Evolutionary conservation across 2,329 filamentous ascomycete genomes (phyloP).

Genomic region (Herpotrichia juniperi): DNA sequence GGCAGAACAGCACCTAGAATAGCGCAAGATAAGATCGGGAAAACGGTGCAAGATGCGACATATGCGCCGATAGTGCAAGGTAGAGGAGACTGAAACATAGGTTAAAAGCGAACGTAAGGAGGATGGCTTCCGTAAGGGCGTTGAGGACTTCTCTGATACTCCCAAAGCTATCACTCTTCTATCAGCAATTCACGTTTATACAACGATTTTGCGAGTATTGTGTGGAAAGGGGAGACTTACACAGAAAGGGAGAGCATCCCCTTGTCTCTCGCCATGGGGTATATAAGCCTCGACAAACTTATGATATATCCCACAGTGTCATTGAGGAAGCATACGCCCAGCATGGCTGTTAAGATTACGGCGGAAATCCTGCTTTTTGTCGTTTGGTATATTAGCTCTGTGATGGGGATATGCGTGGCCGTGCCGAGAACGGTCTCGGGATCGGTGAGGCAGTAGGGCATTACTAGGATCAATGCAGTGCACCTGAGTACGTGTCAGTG

Average conservation of each 20-base stretch:
- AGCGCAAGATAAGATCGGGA: slow-evolving; percentile 55
- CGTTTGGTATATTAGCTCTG: slow-evolving; percentile 53
- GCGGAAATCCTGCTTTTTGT: slow-evolving; percentile 49
- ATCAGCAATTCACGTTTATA: background rate
- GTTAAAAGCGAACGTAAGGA: slow-evolving; percentile 52
- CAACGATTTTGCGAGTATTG: background rate
- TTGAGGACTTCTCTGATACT: slow-evolving; percentile 34
- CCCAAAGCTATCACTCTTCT: slow-evolving; percentile 8
- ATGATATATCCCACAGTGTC: slow-evolving; percentile 55
- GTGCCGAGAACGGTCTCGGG: slow-evolving; percentile 43
- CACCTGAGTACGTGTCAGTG: slow-evolving; percentile 30
- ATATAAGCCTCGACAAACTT: slow-evolving; percentile 51
- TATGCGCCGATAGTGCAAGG: slow-evolving; percentile 56
- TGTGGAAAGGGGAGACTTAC: background rate
- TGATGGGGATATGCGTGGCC: slow-evolving; percentile 53
- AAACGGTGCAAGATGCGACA: slow-evolving; percentile 53
- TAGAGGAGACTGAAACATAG: slow-evolving; percentile 55
- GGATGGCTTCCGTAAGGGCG: slow-evolving; percentile 51
- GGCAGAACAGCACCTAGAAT: slow-evolving; percentile 42
- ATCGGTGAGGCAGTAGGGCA: slow-evolving; percentile 51
- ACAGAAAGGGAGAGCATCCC: slow-evolving; percentile 17
- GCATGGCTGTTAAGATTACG: slow-evolving; percentile 49
- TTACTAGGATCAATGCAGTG: slow-evolving; percentile 48
- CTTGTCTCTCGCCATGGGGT: slow-evolving; percentile 54
- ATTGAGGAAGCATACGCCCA: slow-evolving; percentile 54